Percentiles rank a stretch among this genome's conserved stretches.
Evolutionary conservation across 768 basidiomycete genomes (phyloP).

Genomic region (Fibroporia radiculosa): DNA sequence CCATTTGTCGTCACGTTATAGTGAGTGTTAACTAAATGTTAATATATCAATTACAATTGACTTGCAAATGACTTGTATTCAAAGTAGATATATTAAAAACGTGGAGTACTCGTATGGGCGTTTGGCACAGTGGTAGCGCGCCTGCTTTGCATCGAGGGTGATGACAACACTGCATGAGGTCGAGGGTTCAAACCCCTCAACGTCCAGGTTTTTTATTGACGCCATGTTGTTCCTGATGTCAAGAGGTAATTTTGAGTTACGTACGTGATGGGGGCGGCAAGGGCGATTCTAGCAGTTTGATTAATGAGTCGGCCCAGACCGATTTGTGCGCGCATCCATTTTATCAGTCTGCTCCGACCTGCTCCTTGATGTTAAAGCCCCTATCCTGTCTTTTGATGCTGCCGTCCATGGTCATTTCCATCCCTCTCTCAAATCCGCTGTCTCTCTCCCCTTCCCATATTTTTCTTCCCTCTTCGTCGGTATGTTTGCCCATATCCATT

Average conservation of each 20-base stretch:
- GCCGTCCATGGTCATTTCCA: too few relatives aligned
- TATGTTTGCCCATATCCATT: too few relatives aligned
- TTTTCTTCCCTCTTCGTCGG: background rate
- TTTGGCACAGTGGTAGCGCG: constrained; percentile 20
- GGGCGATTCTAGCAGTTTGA: constrained; percentile 17
- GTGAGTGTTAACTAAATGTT: too few relatives aligned
- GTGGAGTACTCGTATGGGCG: too few relatives aligned
- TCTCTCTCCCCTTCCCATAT: too few relatives aligned
- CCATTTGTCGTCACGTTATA: too few relatives aligned
- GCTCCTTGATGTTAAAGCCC: background rate
- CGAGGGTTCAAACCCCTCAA: constrained; percentile 17
- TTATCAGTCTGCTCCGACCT: background rate
- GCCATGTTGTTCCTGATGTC: background rate
- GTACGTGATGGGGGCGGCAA: constrained; percentile 5
- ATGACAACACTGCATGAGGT: constrained; percentile 15
- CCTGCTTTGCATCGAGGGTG: constrained; percentile 13
- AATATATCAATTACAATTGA: too few relatives aligned
- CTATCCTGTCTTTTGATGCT: too few relatives aligned
- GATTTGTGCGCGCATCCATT: constrained; percentile 4
- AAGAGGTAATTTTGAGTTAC: background rate
- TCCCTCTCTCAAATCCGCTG: too few relatives aligned
- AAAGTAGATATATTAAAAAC: too few relatives aligned
- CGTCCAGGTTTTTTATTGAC: constrained; percentile 7
- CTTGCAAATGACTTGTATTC: too few relatives aligned
- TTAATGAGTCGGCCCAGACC: constrained; percentile 18